Conservation (phyloP, 1,139 yeast genomes). For the Zygotorulaspora mrakii region DNA sequence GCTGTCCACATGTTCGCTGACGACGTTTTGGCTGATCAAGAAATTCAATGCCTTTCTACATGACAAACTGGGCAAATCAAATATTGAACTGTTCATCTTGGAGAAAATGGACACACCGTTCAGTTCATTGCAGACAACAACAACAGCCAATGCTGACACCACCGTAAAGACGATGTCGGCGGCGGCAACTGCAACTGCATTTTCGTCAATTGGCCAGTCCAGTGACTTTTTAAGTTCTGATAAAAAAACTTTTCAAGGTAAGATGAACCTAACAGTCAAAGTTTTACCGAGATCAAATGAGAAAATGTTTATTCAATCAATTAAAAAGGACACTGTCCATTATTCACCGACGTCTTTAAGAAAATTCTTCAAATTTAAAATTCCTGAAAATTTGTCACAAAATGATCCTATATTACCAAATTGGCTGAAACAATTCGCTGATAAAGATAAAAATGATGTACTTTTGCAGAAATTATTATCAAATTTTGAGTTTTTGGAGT, state of each 20-base stretch:
- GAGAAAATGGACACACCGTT: constrained; percentile 23
- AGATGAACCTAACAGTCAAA: constrained; percentile 25
- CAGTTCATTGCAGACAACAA: no score
- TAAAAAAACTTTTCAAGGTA: constrained; percentile 6
- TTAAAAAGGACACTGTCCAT: constrained; percentile 39
- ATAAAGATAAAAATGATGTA: constrained; percentile 36
- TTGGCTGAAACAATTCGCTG: constrained; percentile 45
- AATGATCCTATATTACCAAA: constrained; percentile 40
- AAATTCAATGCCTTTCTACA: constrained; percentile 20
- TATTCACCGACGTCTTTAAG: constrained; percentile 39
- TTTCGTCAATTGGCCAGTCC: no score
- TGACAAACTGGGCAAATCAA: constrained; percentile 11
- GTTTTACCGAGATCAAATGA: constrained; percentile 26
- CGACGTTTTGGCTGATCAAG: constrained; percentile 24
- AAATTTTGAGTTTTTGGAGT: constrained; percentile 51
- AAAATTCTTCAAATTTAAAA: constrained; percentile 30
- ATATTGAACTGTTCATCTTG: constrained; percentile 10
- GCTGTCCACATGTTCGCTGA: constrained; percentile 20
- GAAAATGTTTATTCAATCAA: constrained; percentile 37
- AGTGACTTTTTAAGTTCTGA: neutral
- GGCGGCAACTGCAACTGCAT: no score
- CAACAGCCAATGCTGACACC: no score
- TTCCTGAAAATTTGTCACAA: constrained; percentile 24
- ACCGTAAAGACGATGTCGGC: no score
- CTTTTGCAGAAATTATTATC: constrained; percentile 42